Evolutionary conservation across 148 eudicot genomes (phyloP), one percentile per base, ranked within the genome.

Genomic region (Talinum fruticosum): DNA sequence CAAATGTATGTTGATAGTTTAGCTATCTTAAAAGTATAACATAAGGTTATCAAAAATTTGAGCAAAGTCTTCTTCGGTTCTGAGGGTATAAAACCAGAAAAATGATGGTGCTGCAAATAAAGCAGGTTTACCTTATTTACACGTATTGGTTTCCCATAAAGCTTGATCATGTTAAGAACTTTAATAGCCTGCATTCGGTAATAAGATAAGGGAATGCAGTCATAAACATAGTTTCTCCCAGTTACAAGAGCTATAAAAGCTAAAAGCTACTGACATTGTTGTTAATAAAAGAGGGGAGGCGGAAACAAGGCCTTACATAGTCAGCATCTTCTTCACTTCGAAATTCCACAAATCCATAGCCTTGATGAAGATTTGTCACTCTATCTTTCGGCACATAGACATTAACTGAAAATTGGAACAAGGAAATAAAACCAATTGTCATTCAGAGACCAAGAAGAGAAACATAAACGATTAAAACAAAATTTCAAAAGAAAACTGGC

Each of bases 311-410:
- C 12, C 29, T 34, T 90, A 96, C 99, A 86, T 96, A 96, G 79
- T 96, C 99, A 79, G 98, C 99, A 81, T 96, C 99, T 80, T 96
- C 99, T 86, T 96, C 98, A 75, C 96, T 96, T 75, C 97, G 86
- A 37, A 96, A 96, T 76, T 96, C 99, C 47, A 96, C 99, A 87
- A 93, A 96, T 37, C 98, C 99, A 82, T 96, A 96, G 23, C 99
- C 98, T 85, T 96, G 99, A 84, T 96, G 98, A 78, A 94, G 95
- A 80, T 91, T 93, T 69, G 99, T 96, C 71, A 96, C 99, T 86
- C 99, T 89, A 87, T 96, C 99, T 79, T 96, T 96, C 28, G 99
- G 98, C 71, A 96, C 98, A 77, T 96, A 93, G 33, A 96, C 99
- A 88, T 96, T 96, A 66, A 96, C 99, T 96, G 88, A 53, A 77